Evolutionary conservation across 2,329 filamentous ascomycete species (phyloP).

Genomic region (Apiospora sp.): DNA sequence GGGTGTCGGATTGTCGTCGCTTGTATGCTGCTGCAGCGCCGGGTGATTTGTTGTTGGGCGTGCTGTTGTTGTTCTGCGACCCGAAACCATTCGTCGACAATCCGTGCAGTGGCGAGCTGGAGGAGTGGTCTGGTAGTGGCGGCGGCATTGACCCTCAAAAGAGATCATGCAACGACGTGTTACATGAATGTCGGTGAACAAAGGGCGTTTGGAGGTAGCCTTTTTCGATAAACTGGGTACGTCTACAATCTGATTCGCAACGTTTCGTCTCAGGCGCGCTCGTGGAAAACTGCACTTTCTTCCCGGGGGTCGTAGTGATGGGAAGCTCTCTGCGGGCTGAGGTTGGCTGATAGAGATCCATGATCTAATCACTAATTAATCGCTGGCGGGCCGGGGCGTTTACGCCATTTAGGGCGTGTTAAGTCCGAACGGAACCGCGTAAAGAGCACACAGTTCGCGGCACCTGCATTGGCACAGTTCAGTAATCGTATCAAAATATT

Average conservation of each 20-base stretch:
- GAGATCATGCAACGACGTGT: constrained; percentile 26
- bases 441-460: constrained; percentile 15
- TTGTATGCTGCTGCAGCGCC: constrained; percentile 34
- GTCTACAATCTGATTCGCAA: background rate
- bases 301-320: background rate
- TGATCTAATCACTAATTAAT: background rate
- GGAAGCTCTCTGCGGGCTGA: background rate
- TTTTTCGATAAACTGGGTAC: background rate
- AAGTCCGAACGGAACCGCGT: constrained; percentile 16
- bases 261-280: background rate
- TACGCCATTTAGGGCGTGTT: constrained; percentile 4
- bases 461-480: background rate
- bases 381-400: background rate
- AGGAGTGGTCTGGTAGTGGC: constrained; percentile 39
- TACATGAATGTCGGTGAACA: constrained; percentile 25
- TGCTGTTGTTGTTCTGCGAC: constrained; percentile 35
- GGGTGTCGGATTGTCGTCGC: constrained; percentile 30
- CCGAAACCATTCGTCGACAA: constrained; percentile 34
- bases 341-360: background rate
- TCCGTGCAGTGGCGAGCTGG: constrained; percentile 41
- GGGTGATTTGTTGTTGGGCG: constrained; percentile 32
- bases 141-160: constrained; percentile 28
- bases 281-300: background rate
- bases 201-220: background rate
- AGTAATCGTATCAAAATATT: background rate